Base-by-base conservation (phyloP, 2,329 filamentous ascomycete species). In the Leptodontidium sp. region DNA sequence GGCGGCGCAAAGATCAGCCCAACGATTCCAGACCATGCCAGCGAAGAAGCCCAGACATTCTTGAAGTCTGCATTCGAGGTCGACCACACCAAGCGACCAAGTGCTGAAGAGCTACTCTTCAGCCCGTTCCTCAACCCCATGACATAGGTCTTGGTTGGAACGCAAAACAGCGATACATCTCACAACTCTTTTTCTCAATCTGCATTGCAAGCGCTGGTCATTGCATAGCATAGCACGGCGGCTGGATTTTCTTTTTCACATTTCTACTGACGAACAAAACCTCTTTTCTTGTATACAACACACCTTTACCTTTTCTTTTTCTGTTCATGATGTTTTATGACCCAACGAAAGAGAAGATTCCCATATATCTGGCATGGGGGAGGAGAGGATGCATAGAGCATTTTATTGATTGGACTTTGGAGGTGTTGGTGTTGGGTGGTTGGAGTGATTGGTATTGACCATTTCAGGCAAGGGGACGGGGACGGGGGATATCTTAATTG, bases 51-150 rank as follows among this genome's bases (percentile, higher is more conserved):
- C 4, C 88, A 91, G 79, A 87, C 86, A 55, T 99, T 99, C 83
- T 83, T 99, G 72, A 86, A 87, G 66, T 90, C 92, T 82, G 98
- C 96, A 0, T 99, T 99, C 82, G 94, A 98, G 84, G 91, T 98
- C 77, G 94, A 99, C 77, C 93, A 97, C 81, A 93, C 97, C 80
- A 91, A 93, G 83, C 87, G 96, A 73, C 96, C 96, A 3, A 97
- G 90, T 76, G 96, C 96, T 14, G 94, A 98, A 77, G 94, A 98
- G 77, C 82, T 99, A 74, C 88, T 97, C 80, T 86, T 90, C 66
- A 94, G 92, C 81, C 87, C 90, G 45, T 98, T 98, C 82, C 84
- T 97, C 79, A 88, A 89, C 67, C 90, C 92, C 68, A 91, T 91
- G 78, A 88, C 88, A 71, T 90, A 68, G 73, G 47, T 57, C 55